phyloP scores from a whole-genome alignment of 2,329 filamentous ascomycete species.

The Helminthosporium solani region DNA sequence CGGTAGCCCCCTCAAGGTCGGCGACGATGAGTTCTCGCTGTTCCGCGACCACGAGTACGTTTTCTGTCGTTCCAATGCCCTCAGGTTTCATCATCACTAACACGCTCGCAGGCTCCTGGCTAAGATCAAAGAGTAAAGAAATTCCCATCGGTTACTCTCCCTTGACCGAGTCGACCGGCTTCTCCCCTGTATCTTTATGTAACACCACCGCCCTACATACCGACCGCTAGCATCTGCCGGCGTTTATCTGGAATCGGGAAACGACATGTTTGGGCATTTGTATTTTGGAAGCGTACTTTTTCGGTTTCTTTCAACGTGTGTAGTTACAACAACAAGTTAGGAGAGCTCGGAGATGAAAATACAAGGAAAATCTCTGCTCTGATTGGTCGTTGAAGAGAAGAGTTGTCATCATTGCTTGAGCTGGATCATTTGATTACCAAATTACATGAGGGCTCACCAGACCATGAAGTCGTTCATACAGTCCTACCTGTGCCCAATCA shows the following conservation, averaged over 20 bases:
- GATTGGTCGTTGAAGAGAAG: not conserved
- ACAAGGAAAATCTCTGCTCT: constrained; percentile 19
- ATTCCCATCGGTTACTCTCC: not conserved
- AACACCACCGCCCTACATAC: constrained; percentile 22
- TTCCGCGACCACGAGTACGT: constrained; percentile 98
- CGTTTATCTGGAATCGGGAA: constrained; percentile 25
- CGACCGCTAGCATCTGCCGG: constrained; percentile 31
- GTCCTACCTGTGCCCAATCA: not conserved
- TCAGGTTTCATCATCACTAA: constrained; percentile 48
- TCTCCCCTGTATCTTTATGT: constrained; percentile 30
- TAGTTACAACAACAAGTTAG: constrained; percentile 16
- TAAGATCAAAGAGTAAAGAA: constrained; percentile 91
- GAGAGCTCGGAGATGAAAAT: constrained; percentile 2
- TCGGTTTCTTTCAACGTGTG: constrained; percentile 11
- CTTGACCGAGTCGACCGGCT: not conserved
- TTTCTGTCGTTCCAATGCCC: not conserved
- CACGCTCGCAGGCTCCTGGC: constrained; percentile 74
- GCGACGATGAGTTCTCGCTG: constrained; percentile 92
- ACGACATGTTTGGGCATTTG: constrained; percentile 7
- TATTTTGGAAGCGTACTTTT: constrained; percentile 18
- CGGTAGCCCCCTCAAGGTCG: constrained; percentile 93
- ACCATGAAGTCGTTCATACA: not conserved
- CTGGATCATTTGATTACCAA: not conserved
- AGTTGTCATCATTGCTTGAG: not conserved
- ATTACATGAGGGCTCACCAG: not conserved